Evolutionary conservation across 331 rosid genomes (phyloP), one percentile per base, ranked within the genome.

Genomic region (Malus hybrid): DNA sequence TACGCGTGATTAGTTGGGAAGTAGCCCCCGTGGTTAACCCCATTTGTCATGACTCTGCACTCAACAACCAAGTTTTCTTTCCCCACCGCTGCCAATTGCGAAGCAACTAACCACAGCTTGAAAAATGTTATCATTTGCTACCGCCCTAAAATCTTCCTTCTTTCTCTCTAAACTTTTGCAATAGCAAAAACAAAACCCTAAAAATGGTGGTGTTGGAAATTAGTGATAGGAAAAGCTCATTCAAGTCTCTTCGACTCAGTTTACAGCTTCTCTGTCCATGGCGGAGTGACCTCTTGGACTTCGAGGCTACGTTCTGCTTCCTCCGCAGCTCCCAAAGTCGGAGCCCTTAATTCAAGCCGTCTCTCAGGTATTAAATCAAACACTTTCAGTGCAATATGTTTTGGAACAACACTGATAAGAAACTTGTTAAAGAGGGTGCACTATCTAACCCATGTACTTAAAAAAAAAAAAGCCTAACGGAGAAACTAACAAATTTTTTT

Each of bases 341-440:
- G 66, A 10, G 65, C 71, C 69, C 66, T 73, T 69, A 70, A 13
- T 12, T 29, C 80, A 27, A 84, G 76, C 9, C 36, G 70, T 69
- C 55, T 48, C 68, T 80, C 85, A 69, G 82, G 87, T 77, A 84
- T 55, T 32, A 48, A 73, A 71, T 52, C 73, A 48, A 48, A 59
- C 44, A 18, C 71, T 54, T 42, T 72, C 1, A 5, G 9, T 50
- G 34, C 52, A 36, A 36, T 7, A 7, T 16, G 8, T 18, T 63
- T 10, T 10, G 42, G 42, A 36, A 0, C 42, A 8, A 36, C 42
- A 36, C 0, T 36, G 42, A 36, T 36, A 3, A 36, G 42, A 1
- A 36, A 7, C 42, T 36, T 36, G 42, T 36, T 36, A 0, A 36
- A 36, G 42, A 36, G 42, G 10, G 2, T 36, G 42, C 10, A 36